Base-by-base conservation (phyloP, 805 yeast species). In the Komagataella pastoris region DNA sequence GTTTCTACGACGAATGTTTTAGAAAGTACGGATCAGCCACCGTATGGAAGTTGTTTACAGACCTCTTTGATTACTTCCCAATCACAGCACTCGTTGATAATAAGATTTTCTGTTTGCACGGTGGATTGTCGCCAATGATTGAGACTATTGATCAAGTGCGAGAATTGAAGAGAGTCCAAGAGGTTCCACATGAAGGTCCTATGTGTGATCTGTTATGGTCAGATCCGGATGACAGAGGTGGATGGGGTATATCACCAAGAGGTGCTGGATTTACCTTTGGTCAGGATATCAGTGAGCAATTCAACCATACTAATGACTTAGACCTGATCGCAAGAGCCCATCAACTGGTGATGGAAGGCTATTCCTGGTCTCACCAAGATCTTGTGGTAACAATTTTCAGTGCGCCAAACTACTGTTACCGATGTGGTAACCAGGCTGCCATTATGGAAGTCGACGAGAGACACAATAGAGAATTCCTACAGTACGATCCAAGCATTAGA, bases 251-350 rank as follows among this genome's bases (percentile, higher is more conserved):
- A 58, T 84, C 93, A 63, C 96, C 97, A 68, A 81, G 97, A 79
- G 97, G 97, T 74, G 97, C 97, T 55, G 97, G 97, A 67, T 90
- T 86, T 83, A 88, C 96, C 62, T 90, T 90, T 79, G 97, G 97
- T 60, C 95, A 85, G 71, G 96, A 90, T 73, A 88, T 89, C 61
- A 80, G 90, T 58, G 95, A 87, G 65, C 95, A 88, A 64, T 90
- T 90, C 70, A 90, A 90, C 65, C 96, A 89, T 69, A 83, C 89
- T 17, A 90, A 90, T 65, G 89, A 85, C 57, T 73, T 90, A 57
- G 76, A 85, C 50, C 72, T 90, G 56, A 85, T 90, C 56, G 96
- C 97, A 24, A 80, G 97, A 70, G 97, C 97, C 7, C 97, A 89
- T 73, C 97, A 89, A 70, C 76, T 89, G 65, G 96, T 89, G n/a